Percentiles rank a stretch among this genome's conserved stretches.
Evolutionary conservation across 2,329 filamentous ascomycete species (phyloP).

Genomic region (Aureobasidium sp.): DNA sequence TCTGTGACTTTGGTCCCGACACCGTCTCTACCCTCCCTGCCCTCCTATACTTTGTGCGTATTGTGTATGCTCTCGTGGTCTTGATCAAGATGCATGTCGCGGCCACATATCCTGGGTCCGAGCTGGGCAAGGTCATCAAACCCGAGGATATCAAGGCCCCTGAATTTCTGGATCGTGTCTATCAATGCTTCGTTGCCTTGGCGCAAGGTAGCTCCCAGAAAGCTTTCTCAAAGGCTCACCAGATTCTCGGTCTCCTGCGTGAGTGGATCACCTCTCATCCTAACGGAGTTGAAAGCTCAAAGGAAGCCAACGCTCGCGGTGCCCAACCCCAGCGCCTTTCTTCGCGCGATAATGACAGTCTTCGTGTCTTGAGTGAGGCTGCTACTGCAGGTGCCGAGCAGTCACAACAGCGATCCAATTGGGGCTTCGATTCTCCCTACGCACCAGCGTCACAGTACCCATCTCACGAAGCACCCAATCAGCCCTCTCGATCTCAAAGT

Average conservation of each 20-base stretch:
- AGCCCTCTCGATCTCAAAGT: neutral
- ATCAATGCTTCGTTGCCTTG: constrained; percentile 29
- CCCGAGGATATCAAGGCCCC: constrained; percentile 20
- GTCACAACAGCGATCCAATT: constrained; percentile 4
- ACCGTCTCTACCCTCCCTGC: constrained; percentile 37
- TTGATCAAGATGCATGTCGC: constrained; percentile 54
- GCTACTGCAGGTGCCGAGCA: constrained; percentile 16
- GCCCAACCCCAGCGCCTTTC: neutral
- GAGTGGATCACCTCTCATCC: constrained; percentile 37
- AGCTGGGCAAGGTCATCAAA: constrained; percentile 35
- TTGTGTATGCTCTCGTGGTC: constrained; percentile 49
- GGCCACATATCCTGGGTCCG: constrained; percentile 38
- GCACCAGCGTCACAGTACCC: constrained; percentile 5
- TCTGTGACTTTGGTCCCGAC: constrained; percentile 41
- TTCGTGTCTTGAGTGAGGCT: constrained; percentile 17
- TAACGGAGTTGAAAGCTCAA: constrained; percentile 19
- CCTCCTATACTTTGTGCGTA: constrained; percentile 40
- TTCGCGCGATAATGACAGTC: constrained; percentile 9
- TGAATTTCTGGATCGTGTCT: constrained; percentile 21
- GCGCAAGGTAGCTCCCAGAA: constrained; percentile 31
- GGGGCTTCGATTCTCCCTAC: constrained; percentile 16
- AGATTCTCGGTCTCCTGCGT: constrained; percentile 37
- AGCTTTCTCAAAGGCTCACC: constrained; percentile 41
- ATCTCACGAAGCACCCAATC: neutral
- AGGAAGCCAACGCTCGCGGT: neutral